Base-by-base conservation (phyloP, 208 protist species). In the Trypanosoma boissoni region DNA sequence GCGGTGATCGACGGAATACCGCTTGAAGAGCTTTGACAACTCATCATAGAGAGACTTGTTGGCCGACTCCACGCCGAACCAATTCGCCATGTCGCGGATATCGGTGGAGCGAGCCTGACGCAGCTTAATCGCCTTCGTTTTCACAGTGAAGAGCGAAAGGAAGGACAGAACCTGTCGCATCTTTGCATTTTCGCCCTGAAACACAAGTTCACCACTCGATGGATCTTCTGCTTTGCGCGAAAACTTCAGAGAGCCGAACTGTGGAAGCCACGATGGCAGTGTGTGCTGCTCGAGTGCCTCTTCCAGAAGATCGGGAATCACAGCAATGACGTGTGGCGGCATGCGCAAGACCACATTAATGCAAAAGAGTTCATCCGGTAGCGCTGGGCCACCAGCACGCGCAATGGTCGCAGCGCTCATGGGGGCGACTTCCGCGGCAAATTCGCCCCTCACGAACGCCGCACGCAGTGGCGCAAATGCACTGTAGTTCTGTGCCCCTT, bases 1-100 rank as follows among this genome's bases (percentile, higher is more conserved):
- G 49, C 89, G 83, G 56, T 85, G 80, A 61, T 97, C 83, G 16
- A 97, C 92, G 3, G 80, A 66, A 65, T 97, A 96, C 20, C 86
- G 83, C 26, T 74, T 64, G 70, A 97, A 97, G 6, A 97, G 72
- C 70, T 89, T 89, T 21, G 75, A 58, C 6, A 97, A 77, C 72
- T 97, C 92, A 42, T 92, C 83, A 23, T 88, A 83, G 45, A 97
- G 81, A 0, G 78, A 31, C 28, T 58, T 53, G 64, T 94, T 91
- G 18, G 68, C 92, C 32, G 81, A 86, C 74, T 97, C 88, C 8
- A 97, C 70, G 28, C 92, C 92, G 39, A 91, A 76, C 20, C 68
- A 73, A 20, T 62, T 56, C 55, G 71, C 73, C 78, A 95, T 86
- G 50, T 97, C 87, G 2, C 85, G 76, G 23, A 94, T 88, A 62